Evolutionary conservation across 371 early-diverging fungal genomes (phyloP).

Genomic region (Rhizopus sp.): DNA sequence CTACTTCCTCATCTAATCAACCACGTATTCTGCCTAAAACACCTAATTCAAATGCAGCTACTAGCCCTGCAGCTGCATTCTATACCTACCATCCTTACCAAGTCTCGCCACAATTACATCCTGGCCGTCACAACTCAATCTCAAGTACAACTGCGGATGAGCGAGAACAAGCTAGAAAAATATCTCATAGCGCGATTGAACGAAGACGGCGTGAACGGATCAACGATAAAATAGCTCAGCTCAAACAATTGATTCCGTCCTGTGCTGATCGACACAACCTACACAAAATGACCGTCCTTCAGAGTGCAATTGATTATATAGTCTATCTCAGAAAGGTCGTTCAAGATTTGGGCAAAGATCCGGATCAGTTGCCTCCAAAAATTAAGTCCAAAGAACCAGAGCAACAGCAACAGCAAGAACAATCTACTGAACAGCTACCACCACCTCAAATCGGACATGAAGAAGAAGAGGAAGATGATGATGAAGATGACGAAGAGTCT

Average conservation of each 20-base stretch:
- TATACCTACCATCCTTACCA: constrained; percentile 27
- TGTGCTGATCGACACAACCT: constrained; percentile 65
- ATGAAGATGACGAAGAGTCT: constrained; percentile 17
- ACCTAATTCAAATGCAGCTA: constrained; percentile 5
- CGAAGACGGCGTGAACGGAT: constrained; percentile 75
- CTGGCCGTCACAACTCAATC: constrained; percentile 11
- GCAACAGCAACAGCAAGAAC: constrained; percentile 1
- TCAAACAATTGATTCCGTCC: constrained; percentile 49
- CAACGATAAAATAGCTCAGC: constrained; percentile 62
- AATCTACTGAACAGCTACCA: no score
- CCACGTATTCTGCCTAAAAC: constrained; percentile 16
- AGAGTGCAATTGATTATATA: constrained; percentile 77
- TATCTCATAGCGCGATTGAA: constrained; percentile 79
- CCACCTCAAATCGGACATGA: no score
- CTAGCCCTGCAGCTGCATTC: no score
- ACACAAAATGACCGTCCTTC: constrained; percentile 74
- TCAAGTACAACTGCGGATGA: constrained; percentile 46
- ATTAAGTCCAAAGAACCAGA: not conserved
- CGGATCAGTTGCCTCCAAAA: not conserved
- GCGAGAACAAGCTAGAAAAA: constrained; percentile 61
- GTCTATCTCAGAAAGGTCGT: constrained; percentile 38
- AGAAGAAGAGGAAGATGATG: constrained; percentile 6
- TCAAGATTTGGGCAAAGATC: constrained; percentile 9
- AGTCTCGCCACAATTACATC: constrained; percentile 24
- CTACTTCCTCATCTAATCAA: not conserved